Base-by-base conservation (phyloP, 1,284 basidiomycete species). In the Cryptococcus sp. region DNA sequence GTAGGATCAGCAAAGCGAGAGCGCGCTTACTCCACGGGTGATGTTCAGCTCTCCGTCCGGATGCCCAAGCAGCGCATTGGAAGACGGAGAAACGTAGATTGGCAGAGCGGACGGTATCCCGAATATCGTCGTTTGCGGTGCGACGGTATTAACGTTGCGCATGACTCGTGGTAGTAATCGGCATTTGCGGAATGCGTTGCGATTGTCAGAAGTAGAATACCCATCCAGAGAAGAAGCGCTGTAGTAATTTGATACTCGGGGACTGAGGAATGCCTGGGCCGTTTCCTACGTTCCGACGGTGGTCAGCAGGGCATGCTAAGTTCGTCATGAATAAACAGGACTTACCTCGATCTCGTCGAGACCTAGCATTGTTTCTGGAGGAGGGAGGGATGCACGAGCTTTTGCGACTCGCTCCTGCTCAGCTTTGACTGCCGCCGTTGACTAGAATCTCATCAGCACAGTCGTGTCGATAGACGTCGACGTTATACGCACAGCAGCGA, bases 41-140 rank as follows among this genome's bases (percentile, higher is more conserved):
- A 82, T 69, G 54, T 81, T 82, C 48, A 79, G 66, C 63, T 83
- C 82, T 19, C 81, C 81, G 41, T 82, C 81, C 0, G 81, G 81
- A 60, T 83, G 81, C 2, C 81, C 82, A 1, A 80, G 65, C 20
- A 79, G 67, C 0, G 80, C 80, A 52, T 80, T 77, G 1, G 81
- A 81, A 5, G 81, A 78, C 0, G 81, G 79, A 0, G 78, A 80
- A 56, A 81, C 77, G 73, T 80, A 81, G 47, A 80, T 69, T 2
- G 78, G 77, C n/a, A 76, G 49, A 2, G 68, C 61, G 2, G 70
- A 64, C 0, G 58, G 56, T 19, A 73, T 54, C 7, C 75, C 77
- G 35, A 80, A 75, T 35, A 80, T 69, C 35, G 56, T 70, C 4
- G 77, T 76, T 46, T 70, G 70, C 0, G 72, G 69, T 13, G 55